phyloP scores from a whole-genome alignment of 225 moss, liverwort and hornwort genomes.

The Pseudoscleropodium purum region DNA sequence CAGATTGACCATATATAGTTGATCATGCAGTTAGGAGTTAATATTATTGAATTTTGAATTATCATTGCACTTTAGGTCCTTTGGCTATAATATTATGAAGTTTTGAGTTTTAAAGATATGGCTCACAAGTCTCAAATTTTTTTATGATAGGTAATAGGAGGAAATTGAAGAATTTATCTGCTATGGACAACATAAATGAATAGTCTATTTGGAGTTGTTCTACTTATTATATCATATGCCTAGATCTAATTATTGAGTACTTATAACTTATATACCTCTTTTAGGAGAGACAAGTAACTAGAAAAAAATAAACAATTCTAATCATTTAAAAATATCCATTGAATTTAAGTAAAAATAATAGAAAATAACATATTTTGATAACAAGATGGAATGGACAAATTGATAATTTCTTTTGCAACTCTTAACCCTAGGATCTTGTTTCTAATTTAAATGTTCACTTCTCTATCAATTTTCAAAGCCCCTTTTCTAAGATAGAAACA shows the following conservation, averaged over 20 bases:
- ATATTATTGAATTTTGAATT: not conserved
- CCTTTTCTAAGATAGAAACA: no score
- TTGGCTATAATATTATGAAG: not conserved
- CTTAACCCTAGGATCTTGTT: not conserved
- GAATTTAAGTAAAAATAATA: not conserved
- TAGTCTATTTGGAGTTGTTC: not conserved
- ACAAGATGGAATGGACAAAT: not conserved
- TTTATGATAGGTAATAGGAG: not conserved
- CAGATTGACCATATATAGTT: no score
- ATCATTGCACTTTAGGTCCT: not conserved
- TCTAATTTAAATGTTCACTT: not conserved
- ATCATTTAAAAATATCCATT: not conserved
- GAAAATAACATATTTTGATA: not conserved
- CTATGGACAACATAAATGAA: not conserved
- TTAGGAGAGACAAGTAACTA: not conserved
- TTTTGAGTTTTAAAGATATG: no score
- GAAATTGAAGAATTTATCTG: not conserved
- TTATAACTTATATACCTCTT: not conserved
- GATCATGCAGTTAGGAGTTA: not conserved
- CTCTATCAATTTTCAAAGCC: not conserved
- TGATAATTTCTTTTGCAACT: not conserved
- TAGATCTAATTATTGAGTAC: not conserved
- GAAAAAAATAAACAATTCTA: not conserved
- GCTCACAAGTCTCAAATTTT: not conserved
- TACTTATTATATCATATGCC: not conserved